These are phyloP conservation scores for Gyrodon lividus DNA, from an alignment of 768 basidiomycete genomes.

Conservation along the genomic window DNA sequence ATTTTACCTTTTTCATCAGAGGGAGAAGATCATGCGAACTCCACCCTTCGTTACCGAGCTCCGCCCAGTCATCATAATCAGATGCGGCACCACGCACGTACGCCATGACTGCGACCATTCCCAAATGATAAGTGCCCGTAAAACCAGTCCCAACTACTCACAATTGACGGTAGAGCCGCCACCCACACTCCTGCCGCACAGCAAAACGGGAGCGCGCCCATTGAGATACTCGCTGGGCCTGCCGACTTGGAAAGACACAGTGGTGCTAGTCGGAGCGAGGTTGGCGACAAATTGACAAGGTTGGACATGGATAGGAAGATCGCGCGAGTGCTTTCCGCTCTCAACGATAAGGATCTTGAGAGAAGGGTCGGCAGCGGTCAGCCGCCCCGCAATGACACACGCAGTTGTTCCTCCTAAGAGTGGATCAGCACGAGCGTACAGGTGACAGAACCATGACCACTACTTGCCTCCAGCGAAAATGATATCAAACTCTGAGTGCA, in stretches of 20 bases:
- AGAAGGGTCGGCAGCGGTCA: constrained; percentile 50
- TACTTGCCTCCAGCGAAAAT: constrained; percentile 56
- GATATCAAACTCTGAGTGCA: constrained; percentile 41
- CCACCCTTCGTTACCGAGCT: constrained; percentile 59
- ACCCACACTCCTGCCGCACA: constrained; percentile 51
- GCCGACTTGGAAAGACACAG: constrained; percentile 42
- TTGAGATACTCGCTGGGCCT: constrained; percentile 42
- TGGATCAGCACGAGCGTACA: background rate
- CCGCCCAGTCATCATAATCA: constrained; percentile 62
- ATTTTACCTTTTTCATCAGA: constrained; percentile 51
- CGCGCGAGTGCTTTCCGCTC: constrained; percentile 50
- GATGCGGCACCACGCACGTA: constrained; percentile 60
- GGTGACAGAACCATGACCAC: background rate
- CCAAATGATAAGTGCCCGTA: background rate
- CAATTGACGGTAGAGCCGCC: constrained; percentile 66
- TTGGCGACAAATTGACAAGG: constrained; percentile 52
- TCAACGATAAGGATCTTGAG: constrained; percentile 63
- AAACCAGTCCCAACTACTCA: constrained; percentile 25
- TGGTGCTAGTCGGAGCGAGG: constrained; percentile 37
- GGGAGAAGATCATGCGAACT: constrained; percentile 58
- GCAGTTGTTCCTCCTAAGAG: constrained; percentile 47
- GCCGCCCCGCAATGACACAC: constrained; percentile 51
- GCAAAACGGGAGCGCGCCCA: constrained; percentile 45
- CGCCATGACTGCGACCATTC: constrained; percentile 36
- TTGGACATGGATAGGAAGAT: constrained; percentile 48